Percentiles rank a stretch among this genome's conserved stretches.
Conservation (phyloP, 352 stramenopile genomes). For the Pythium phragmitis region DNA sequence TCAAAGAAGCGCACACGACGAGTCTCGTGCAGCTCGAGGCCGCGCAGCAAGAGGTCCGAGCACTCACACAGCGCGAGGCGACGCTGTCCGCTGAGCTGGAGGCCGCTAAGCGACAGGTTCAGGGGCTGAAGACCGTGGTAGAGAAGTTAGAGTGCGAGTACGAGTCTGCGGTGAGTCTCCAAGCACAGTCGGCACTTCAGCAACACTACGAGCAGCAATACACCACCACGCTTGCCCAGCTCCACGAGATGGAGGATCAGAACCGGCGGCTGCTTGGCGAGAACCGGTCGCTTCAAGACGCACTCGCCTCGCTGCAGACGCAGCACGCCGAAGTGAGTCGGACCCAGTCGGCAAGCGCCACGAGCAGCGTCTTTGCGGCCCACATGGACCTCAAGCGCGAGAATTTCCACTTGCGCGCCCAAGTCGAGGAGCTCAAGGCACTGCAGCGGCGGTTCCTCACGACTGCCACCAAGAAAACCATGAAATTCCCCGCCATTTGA, state of each 20-base stretch:
- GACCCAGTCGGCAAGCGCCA: neutral
- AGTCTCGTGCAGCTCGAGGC: neutral
- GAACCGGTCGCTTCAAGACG: conserved; percentile 33
- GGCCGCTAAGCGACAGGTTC: neutral
- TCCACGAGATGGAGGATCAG: conserved; percentile 23
- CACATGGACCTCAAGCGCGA: conserved; percentile 80
- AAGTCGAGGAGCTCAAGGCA: conserved; percentile 73
- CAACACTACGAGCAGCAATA: conserved; percentile 18
- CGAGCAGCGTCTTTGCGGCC: conserved; percentile 48
- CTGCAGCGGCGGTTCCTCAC: conserved; percentile 66
- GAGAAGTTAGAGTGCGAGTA: neutral
- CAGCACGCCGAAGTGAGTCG: conserved; percentile 34
- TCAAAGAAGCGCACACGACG: conserved; percentile 2
- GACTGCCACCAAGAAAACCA: conserved; percentile 73
- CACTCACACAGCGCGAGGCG: neutral
- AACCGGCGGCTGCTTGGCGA: conserved; percentile 31
- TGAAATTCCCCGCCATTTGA: conserved; percentile 59
- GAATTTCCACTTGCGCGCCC: conserved; percentile 58
- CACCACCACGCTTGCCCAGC: neutral
- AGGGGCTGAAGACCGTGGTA: neutral
- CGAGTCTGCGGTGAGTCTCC: neutral
- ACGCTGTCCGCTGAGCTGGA: neutral
- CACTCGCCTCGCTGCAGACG: conserved; percentile 37
- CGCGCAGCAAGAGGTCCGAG: neutral
- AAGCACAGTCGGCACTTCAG: neutral